These are phyloP conservation scores for Sanchytrium tribonematis DNA, from an alignment of 371 early-diverging fungal genomes.

Conservation along the genomic window DNA sequence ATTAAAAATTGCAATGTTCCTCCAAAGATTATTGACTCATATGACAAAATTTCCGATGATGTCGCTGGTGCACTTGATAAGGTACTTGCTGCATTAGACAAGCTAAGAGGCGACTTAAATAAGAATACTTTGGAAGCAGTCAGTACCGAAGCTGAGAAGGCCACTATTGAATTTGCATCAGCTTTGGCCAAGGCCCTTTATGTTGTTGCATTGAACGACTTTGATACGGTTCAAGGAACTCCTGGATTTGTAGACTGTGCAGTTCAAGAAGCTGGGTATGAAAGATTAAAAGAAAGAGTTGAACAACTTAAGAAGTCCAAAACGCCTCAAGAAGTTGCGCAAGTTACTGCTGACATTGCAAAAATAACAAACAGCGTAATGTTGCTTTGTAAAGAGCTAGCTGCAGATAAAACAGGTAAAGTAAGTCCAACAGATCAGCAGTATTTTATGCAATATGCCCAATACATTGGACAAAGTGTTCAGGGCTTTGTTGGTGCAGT, in stretches of 20 bases:
- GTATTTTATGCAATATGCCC: constrained; percentile 11
- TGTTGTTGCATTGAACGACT: neutral
- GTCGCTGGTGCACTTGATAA: neutral
- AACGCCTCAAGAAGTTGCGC: constrained; percentile 13
- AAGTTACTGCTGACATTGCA: constrained; percentile 13
- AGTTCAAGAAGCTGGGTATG: neutral
- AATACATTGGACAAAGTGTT: constrained; percentile 10
- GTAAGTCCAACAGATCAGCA: constrained; percentile 6
- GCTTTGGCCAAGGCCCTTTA: neutral
- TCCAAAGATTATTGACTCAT: neutral
- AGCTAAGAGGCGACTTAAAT: neutral
- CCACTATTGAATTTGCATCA: neutral
- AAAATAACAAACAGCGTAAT: constrained; percentile 14
- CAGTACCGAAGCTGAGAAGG: neutral
- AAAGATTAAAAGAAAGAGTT: neutral
- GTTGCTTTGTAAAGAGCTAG: constrained; percentile 10
- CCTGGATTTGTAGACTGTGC: neutral
- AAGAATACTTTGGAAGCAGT: neutral
- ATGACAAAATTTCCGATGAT: neutral
- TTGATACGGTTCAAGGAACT: neutral
- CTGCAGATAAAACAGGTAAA: constrained; percentile 6
- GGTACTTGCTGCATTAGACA: neutral
- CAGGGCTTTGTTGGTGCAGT: neutral
- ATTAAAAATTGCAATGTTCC: neutral
- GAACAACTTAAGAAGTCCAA: constrained; percentile 2